Percentiles rank a stretch among this genome's conserved stretches.
Conservation (phyloP, 495 filamentous ascomycete genomes). For the Podospora anserina region DNA sequence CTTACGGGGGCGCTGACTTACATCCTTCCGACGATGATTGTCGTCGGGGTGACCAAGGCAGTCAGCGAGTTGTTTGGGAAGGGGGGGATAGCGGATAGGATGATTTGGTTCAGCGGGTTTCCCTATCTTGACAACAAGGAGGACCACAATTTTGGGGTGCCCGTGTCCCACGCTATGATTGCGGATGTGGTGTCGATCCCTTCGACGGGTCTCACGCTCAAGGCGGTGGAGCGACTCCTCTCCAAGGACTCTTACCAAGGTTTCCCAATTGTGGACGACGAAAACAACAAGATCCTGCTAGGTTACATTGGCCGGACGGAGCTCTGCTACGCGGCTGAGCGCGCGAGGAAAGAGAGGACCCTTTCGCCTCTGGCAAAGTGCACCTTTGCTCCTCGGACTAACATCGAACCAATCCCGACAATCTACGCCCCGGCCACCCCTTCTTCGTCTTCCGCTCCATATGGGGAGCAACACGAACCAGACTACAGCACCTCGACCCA, state of each 20-base stretch:
- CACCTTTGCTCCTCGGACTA: constrained; percentile 65
- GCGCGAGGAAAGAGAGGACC: constrained; percentile 72
- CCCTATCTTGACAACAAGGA: constrained; percentile 98
- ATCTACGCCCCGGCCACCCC: constrained; percentile 23
- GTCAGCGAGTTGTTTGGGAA: constrained; percentile 89
- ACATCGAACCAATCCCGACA: constrained; percentile 27
- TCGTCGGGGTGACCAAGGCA: constrained; percentile 94
- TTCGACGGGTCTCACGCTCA: constrained; percentile 68
- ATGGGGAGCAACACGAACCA: background rate
- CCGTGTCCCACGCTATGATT: constrained; percentile 91
- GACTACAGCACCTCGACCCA: constrained; percentile 40
- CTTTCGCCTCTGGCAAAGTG: constrained; percentile 64
- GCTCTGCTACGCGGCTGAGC: constrained; percentile 86
- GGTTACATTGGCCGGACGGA: constrained; percentile 97
- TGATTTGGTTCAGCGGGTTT: constrained; percentile 99
- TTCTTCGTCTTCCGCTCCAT: background rate
- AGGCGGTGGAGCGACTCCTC: constrained; percentile 69
- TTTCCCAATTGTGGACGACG: constrained; percentile 86
- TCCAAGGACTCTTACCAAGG: constrained; percentile 85
- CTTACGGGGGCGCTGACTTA: constrained; percentile 92
- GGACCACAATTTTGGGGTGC: constrained; percentile 94
- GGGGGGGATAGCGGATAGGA: constrained; percentile 93
- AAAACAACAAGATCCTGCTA: constrained; percentile 64
- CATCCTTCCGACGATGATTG: constrained; percentile 97
- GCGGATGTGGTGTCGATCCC: constrained; percentile 71